phyloP scores from a whole-genome alignment of 2,329 filamentous ascomycete species.

The Thielaviopsis euricoi region DNA sequence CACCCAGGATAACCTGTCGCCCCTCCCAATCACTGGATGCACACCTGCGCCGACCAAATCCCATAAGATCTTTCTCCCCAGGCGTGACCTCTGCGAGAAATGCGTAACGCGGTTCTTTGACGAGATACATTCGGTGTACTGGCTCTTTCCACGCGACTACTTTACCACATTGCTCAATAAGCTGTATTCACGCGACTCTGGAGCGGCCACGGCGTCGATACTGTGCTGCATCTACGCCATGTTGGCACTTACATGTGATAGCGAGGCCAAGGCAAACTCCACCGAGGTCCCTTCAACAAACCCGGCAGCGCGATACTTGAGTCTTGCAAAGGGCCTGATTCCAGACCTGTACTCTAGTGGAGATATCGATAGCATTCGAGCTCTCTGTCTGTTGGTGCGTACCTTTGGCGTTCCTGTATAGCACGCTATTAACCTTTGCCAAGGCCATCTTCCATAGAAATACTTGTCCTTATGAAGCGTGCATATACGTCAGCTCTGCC shows the following conservation, averaged over 20 bases:
- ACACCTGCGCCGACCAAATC: conserved; percentile 12
- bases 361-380: conserved; percentile 16
- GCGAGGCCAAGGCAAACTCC: conserved; percentile 13
- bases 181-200: conserved; percentile 16
- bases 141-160: conserved; percentile 17
- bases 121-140: conserved; percentile 17
- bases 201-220: conserved; percentile 15
- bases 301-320: conserved; percentile 14
- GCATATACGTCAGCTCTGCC: conserved; percentile 17
- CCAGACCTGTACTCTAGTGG: conserved; percentile 16
- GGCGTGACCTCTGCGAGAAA: conserved; percentile 16
- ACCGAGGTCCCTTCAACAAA: not conserved
- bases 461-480: conserved; percentile 16
- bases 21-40: not conserved
- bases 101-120: conserved; percentile 17
- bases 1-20: not conserved
- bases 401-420: not conserved
- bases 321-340: conserved; percentile 15
- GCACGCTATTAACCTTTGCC: not conserved
- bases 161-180: conserved; percentile 16
- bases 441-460: conserved; percentile 5
- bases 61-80: conserved; percentile 15
- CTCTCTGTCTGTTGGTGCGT: conserved; percentile 16
- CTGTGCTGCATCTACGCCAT: conserved; percentile 17
- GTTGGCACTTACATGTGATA: conserved; percentile 16